phyloP scores from a whole-genome alignment of 1,284 basidiomycete species.

The Tilletia setariae region DNA sequence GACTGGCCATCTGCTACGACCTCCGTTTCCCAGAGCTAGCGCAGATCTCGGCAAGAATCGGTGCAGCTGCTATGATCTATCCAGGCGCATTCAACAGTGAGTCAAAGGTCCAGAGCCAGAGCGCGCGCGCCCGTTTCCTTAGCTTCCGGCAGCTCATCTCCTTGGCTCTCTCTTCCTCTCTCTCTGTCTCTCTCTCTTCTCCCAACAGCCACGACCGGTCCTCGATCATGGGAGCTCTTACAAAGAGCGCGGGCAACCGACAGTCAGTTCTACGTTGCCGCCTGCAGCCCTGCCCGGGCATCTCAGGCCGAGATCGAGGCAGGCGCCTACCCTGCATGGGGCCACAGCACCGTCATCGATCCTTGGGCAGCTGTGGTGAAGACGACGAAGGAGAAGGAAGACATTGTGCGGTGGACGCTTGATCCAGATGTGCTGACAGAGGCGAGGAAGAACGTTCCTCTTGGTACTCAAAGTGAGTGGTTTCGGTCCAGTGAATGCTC shows the following conservation, averaged over 20 bases:
- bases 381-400: constrained; percentile 75
- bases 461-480: constrained; percentile 36
- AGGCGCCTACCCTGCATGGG: constrained; percentile 51
- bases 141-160: background rate
- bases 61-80: constrained; percentile 85
- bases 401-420: constrained; percentile 62
- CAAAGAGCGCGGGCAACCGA: constrained; percentile 85
- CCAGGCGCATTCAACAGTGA: constrained; percentile 52
- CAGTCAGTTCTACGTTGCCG: constrained; percentile 90
- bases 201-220: constrained; percentile 72
- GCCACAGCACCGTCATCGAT: constrained; percentile 46
- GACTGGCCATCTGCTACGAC: constrained; percentile 77
- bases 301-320: constrained; percentile 58
- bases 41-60: constrained; percentile 81
- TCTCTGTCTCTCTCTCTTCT: constrained; percentile 83
- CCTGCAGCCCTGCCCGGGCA: constrained; percentile 93
- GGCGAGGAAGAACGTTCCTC: constrained; percentile 39
- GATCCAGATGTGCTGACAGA: constrained; percentile 39
- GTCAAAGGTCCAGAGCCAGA: background rate
- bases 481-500: background rate
- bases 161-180: no score
- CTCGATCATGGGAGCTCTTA: constrained; percentile 91
- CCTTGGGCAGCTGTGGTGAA: constrained; percentile 70
- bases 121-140: no score
- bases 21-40: constrained; percentile 89